Conservation (phyloP, 2,329 filamentous ascomycete genomes). For the Aureobasidium sp. region DNA sequence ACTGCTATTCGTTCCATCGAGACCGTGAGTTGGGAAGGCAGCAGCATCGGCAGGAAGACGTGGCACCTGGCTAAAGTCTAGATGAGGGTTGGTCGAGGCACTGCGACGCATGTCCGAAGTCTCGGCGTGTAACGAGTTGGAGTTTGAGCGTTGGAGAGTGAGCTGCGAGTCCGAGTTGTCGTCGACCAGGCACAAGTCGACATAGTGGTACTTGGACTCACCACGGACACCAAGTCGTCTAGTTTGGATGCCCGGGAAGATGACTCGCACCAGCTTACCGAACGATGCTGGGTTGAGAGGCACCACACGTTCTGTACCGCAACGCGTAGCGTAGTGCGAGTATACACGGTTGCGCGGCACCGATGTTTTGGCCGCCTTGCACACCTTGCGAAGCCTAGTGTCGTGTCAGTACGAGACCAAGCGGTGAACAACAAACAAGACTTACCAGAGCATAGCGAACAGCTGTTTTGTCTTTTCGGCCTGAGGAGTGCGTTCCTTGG, state of each 20-base stretch:
- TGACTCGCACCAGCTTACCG: slow-evolving; percentile 90
- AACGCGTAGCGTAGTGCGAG: slow-evolving; percentile 87
- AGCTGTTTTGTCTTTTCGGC: slow-evolving; percentile 78
- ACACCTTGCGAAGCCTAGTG: slow-evolving; percentile 64
- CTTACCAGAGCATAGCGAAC: slow-evolving; percentile 83
- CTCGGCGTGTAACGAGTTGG: slow-evolving; percentile 17
- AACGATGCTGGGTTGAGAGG: slow-evolving; percentile 96
- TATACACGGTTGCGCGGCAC: slow-evolving; percentile 91
- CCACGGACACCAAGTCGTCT: slow-evolving; percentile 85
- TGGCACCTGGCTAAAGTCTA: slow-evolving; percentile 36
- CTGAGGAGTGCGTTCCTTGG: slow-evolving; percentile 71
- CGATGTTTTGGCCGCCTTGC: slow-evolving; percentile 69
- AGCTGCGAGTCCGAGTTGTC: slow-evolving; percentile 28
- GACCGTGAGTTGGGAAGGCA: slow-evolving; percentile 35
- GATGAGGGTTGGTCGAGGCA: slow-evolving; percentile 26
- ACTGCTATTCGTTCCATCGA: slow-evolving; percentile 17
- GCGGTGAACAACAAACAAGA: slow-evolving; percentile 11
- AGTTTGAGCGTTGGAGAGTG: slow-evolving; percentile 20
- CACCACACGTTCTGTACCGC: slow-evolving; percentile 86
- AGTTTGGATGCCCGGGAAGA: slow-evolving; percentile 93
- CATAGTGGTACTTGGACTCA: slow-evolving; percentile 97
- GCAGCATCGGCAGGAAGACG: slow-evolving; percentile 43
- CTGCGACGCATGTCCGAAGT: slow-evolving; percentile 22
- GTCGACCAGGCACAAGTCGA: slow-evolving; percentile 46
- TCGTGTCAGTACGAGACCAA: not conserved